Evolutionary conservation across 2,329 filamentous ascomycete species (phyloP).

Genomic region (Orbilia ellipsospora): DNA sequence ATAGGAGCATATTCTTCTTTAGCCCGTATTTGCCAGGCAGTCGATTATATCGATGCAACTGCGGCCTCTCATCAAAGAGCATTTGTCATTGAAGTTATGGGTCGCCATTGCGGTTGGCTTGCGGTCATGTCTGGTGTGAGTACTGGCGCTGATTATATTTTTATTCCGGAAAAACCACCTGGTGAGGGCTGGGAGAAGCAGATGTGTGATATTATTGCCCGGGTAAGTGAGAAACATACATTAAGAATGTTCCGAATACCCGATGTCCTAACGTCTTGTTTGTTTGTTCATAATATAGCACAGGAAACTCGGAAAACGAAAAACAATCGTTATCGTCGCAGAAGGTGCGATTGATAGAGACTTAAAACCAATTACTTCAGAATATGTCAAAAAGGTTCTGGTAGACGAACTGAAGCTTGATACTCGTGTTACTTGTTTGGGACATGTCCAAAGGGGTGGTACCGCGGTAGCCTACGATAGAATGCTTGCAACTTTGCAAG

Average conservation of each 20-base stretch:
- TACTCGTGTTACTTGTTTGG: conserved; percentile 92
- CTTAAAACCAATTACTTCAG: conserved; percentile 82
- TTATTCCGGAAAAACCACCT: conserved; percentile 94
- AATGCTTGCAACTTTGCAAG: conserved; percentile 90
- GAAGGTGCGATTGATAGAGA: conserved; percentile 90
- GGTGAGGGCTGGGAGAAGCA: conserved; percentile 87
- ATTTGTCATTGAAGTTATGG: conserved; percentile 99
- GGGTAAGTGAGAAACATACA: conserved; percentile 65
- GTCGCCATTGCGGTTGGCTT: conserved; percentile 95
- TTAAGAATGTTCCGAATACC: no score
- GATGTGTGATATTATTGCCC: conserved; percentile 81
- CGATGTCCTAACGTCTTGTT: conserved; percentile 38
- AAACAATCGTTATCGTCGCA: conserved; percentile 97
- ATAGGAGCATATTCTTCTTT: conserved; percentile 97
- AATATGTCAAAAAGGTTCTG: conserved; percentile 88
- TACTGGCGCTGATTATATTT: conserved; percentile 94
- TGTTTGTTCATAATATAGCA: conserved; percentile 69
- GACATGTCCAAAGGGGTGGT: conserved; percentile 96
- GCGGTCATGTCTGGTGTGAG: conserved; percentile 95
- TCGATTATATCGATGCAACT: conserved; percentile 96
- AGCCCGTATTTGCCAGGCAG: conserved; percentile 90
- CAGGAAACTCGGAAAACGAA: conserved; percentile 87
- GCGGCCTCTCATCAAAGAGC: conserved; percentile 93
- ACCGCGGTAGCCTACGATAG: conserved; percentile 93
- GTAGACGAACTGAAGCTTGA: conserved; percentile 81